Evolutionary conservation across 345 rosid genomes (phyloP).

Genomic region (Syzygium aromaticum): DNA sequence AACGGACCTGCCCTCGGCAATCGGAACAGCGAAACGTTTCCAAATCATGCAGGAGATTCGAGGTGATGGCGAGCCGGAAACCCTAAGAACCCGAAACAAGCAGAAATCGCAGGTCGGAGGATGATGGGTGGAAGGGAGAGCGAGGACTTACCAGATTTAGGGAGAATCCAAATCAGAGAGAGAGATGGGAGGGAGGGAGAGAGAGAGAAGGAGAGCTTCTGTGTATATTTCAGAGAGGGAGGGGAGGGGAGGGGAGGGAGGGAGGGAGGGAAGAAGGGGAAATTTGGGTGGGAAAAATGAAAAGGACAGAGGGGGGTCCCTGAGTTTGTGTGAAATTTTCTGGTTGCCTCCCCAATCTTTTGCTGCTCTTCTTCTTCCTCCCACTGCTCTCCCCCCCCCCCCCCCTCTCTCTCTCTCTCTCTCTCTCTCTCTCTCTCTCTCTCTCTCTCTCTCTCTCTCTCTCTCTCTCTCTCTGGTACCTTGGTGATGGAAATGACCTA

Average conservation of each 20-base stretch:
- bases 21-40: neutral
- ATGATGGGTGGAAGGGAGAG: neutral
- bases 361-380: neutral
- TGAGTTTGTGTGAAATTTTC: slow-evolving; percentile 3
- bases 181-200: neutral
- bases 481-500: neutral
- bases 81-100: neutral
- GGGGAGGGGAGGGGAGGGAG: too few species aligned
- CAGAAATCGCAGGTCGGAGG: neutral
- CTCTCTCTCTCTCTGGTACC: neutral
- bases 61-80: neutral
- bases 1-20: neutral
- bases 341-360: slow-evolving; percentile 1
- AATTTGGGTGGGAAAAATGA: neutral
- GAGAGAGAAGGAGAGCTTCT: neutral
- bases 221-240: neutral
- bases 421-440: neutral
- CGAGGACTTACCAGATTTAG: neutral
- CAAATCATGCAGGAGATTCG: neutral
- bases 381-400: neutral
- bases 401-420: neutral
- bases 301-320: slow-evolving; percentile 1
- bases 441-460: neutral
- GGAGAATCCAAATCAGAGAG: neutral
- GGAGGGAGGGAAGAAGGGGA: neutral